These are phyloP conservation scores for Stagonosporopsis cucurbitacearum DNA, from an alignment of 2,329 filamentous ascomycete species.

Conservation along the genomic window DNA sequence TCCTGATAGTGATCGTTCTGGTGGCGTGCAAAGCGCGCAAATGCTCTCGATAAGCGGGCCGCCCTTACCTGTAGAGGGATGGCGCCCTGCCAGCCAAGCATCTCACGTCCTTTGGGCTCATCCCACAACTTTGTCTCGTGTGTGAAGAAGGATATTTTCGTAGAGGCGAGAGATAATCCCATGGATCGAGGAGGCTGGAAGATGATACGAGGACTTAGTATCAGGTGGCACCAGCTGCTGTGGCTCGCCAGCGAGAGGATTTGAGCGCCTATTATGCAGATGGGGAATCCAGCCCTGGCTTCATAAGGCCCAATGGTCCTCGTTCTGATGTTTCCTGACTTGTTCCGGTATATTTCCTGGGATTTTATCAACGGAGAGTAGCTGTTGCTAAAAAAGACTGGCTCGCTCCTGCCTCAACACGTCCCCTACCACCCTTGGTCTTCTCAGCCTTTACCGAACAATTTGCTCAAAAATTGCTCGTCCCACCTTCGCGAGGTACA, in stretches of 20 bases:
- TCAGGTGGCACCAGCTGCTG: constrained; percentile 13
- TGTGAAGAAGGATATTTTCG: not conserved
- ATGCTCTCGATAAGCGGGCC: constrained; percentile 25
- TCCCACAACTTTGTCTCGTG: not conserved
- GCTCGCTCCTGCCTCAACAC: constrained; percentile 2
- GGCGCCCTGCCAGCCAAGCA: constrained; percentile 14
- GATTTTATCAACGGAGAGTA: not conserved
- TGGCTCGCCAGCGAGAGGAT: constrained; percentile 10
- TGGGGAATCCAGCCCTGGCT: not conserved
- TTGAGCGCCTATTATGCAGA: constrained; percentile 13
- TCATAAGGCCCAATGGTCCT: not conserved
- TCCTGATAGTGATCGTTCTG: not conserved
- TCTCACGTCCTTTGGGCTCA: not conserved
- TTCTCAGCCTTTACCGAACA: constrained; percentile 1
- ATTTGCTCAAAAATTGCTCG: constrained; percentile 23
- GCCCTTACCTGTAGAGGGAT: constrained; percentile 20
- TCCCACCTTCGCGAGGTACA: not conserved
- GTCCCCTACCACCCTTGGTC: constrained; percentile 9
- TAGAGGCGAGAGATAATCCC: not conserved
- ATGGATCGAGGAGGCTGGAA: not conserved
- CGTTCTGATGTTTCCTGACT: not conserved
- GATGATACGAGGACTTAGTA: constrained; percentile 1
- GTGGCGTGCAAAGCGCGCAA: constrained; percentile 31
- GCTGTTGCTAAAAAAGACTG: not conserved
- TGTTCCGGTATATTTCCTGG: not conserved